These are phyloP conservation scores for Penicillium silybi DNA, from an alignment of 495 filamentous ascomycete species.

Conservation along the genomic window DNA sequence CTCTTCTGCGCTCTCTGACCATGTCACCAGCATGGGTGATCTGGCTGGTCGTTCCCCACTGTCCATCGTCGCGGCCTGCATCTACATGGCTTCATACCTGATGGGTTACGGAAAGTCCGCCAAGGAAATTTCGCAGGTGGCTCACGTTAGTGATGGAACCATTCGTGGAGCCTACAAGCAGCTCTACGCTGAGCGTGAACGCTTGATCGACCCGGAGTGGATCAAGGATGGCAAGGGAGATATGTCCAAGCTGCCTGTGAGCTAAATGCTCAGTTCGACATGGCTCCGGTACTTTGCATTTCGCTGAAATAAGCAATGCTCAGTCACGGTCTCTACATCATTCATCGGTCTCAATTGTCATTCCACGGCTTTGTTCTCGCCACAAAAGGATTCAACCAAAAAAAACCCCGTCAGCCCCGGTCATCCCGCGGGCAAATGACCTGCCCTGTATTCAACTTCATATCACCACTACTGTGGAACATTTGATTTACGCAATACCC, in stretches of 20 bases:
- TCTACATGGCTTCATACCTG: slow-evolving; percentile 87
- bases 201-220: slow-evolving; percentile 71
- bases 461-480: not conserved
- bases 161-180: slow-evolving; percentile 93
- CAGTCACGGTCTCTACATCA: no score
- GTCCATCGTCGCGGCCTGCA: slow-evolving; percentile 89
- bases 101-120: slow-evolving; percentile 73
- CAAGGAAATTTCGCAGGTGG: slow-evolving; percentile 77
- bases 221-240: slow-evolving; percentile 66
- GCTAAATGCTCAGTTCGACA: slow-evolving; percentile 13
- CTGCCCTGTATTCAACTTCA: not conserved
- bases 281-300: not conserved
- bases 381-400: not conserved
- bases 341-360: not conserved
- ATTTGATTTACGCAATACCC: slow-evolving; percentile 1
- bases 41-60: slow-evolving; percentile 91
- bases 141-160: slow-evolving; percentile 90
- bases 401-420: not conserved
- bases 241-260: slow-evolving; percentile 61
- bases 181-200: slow-evolving; percentile 67
- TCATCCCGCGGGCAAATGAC: not conserved
- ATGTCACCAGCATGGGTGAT: slow-evolving; percentile 65
- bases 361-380: not conserved
- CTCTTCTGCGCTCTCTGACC: slow-evolving; percentile 68
- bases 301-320: not conserved